Base-by-base conservation (phyloP, 1,284 basidiomycete species). In the Boletus sp. region DNA sequence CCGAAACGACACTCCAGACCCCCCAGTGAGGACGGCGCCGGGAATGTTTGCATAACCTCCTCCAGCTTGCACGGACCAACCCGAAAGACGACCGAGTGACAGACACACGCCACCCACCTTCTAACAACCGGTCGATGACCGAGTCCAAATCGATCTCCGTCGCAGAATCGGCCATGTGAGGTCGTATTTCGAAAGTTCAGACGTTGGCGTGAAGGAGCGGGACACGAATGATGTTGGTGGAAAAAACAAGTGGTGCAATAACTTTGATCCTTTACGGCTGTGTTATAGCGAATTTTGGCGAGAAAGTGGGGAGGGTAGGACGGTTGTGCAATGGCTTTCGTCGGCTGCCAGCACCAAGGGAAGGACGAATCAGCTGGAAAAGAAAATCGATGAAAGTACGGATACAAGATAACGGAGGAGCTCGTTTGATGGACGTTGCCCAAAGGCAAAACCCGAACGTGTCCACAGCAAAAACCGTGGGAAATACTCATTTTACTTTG, bases 141-240 rank as follows among this genome's bases (percentile, higher is more conserved):
- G 94, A 96, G 83, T 98, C 95, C 67, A 98, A 87, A 85, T 97
- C 95, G 79, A 97, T 95, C 78, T 97, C 95, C 73, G 89, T 89
- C 67, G 82, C 78, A 64, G 85, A 78, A 71, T 89, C 87, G 71
- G 86, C 83, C 85, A 87, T 87, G 62, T 46, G 52, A 47, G 33
- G 63, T 58, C 60, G 67, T 65, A 55, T 35, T 62, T 58, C 43
- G 47, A 59, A 37, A 44, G 58, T 63, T 66, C 43, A 59, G 55
- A 55, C 23, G 61, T 59, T 58, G 69, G 63, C 46, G 67, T 61
- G 56, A 65, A 61, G 43, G 63, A 59, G 56, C 55, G 64, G 60
- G 61, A 60, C 47, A 54, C 60, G 62, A 50, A 43, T 62, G 68
- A 54, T 47, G 71, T 58, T 58, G 59, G 59, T 49, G 62, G 57